Percentiles rank a stretch among this genome's conserved stretches.
Evolutionary conservation across 495 filamentous ascomycete species (phyloP).

Genomic region (Lophiotrema nucula): DNA sequence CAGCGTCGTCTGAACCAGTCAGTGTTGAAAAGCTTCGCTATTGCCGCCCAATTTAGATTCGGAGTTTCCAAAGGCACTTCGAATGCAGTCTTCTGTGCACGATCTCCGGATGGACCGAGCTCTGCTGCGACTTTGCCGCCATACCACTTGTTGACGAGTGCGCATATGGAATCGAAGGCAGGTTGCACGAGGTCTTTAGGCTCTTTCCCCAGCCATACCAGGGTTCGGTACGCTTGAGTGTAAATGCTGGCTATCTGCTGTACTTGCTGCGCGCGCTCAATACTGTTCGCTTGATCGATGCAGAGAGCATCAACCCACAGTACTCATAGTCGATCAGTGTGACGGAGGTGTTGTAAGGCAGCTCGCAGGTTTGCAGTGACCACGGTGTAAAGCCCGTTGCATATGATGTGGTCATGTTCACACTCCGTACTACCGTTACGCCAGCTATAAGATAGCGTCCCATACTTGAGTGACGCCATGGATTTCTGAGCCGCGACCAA

Average conservation of each 20-base stretch:
- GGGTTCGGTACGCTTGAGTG: not conserved
- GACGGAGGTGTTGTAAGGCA: not conserved
- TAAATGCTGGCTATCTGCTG: not conserved
- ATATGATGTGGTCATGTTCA: not conserved
- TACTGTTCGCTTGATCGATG: not conserved
- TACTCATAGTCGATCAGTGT: not conserved
- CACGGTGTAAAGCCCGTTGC: not conserved
- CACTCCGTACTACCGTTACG: not conserved
- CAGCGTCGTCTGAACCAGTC: not conserved
- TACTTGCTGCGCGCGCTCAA: not conserved
- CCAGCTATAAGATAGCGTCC: not conserved
- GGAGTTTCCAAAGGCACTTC: no score
- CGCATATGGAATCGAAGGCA: not conserved
- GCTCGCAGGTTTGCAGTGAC: not conserved
- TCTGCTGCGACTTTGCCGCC: not conserved
- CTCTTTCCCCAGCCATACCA: not conserved
- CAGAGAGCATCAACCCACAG: not conserved
- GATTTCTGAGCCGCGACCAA: not conserved
- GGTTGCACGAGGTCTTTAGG: not conserved
- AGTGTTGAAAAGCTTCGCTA: not conserved
- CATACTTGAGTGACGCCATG: not conserved
- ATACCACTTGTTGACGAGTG: not conserved
- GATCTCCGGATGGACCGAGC: no score
- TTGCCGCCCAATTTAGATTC: no score
- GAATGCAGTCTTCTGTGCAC: no score